Conservation (phyloP, 2,329 filamentous ascomycete genomes). For the Exophiala lecanii-corni region DNA sequence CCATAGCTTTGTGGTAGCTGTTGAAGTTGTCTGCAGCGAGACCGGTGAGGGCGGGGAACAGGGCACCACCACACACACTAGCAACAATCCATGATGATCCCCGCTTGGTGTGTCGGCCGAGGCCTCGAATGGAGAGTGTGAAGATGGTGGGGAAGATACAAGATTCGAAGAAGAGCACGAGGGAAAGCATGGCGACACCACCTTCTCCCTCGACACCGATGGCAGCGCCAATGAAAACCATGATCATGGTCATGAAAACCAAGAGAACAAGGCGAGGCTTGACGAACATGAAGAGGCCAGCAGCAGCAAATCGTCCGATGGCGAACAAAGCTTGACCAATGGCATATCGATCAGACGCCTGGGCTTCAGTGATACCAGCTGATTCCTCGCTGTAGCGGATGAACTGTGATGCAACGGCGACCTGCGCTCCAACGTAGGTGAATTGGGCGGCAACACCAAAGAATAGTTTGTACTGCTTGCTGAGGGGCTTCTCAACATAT, state of each 20-base stretch:
- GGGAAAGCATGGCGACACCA: conserved; percentile 55
- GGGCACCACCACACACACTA: conserved; percentile 63
- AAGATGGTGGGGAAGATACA: conserved; percentile 81
- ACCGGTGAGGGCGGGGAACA: conserved; percentile 60
- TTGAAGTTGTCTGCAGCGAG: conserved; percentile 24
- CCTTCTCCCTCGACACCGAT: conserved; percentile 46
- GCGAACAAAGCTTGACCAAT: conserved; percentile 72
- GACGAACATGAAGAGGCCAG: conserved; percentile 61
- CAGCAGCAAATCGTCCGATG: conserved; percentile 67
- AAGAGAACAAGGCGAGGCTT: conserved; percentile 68
- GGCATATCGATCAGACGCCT: conserved; percentile 66
- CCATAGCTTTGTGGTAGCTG: conserved; percentile 30
- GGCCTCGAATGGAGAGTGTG: conserved; percentile 68
- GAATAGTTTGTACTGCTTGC: conserved; percentile 70
- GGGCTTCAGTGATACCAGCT: conserved; percentile 47
- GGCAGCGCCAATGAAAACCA: conserved; percentile 54
- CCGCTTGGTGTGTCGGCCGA: conserved; percentile 72
- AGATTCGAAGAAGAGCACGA: conserved; percentile 76
- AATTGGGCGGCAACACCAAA: conserved; percentile 73
- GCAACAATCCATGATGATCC: conserved; percentile 69
- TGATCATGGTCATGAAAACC: conserved; percentile 58
- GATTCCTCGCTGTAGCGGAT: conserved; percentile 70
- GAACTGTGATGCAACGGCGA: conserved; percentile 28
- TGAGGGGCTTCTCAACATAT: conserved; percentile 56
- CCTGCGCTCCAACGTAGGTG: conserved; percentile 62